Evolutionary conservation across 2,329 filamentous ascomycete genomes (phyloP).

Genomic region (Pyricularia grisea): DNA sequence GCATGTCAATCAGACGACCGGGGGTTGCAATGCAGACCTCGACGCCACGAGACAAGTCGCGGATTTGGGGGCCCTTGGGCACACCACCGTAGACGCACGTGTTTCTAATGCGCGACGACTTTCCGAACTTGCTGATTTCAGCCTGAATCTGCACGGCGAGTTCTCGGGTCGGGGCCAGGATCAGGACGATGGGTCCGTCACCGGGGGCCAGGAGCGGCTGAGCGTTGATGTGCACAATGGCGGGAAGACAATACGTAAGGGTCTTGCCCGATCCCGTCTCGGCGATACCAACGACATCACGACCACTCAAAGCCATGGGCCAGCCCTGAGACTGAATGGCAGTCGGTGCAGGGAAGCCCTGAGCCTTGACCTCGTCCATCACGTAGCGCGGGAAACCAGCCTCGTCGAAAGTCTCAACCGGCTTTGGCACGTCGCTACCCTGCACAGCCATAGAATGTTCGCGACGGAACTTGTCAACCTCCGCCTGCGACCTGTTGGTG

Average conservation of each 20-base stretch:
- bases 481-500: slow-evolving; percentile 59
- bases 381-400: slow-evolving; percentile 95
- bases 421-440: slow-evolving; percentile 76
- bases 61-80: slow-evolving; percentile 93
- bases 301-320: slow-evolving; percentile 97
- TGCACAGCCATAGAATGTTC: slow-evolving; percentile 77
- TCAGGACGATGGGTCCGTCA: slow-evolving; percentile 92
- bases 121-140: slow-evolving; percentile 97
- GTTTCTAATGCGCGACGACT: slow-evolving; percentile 95
- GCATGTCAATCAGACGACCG: slow-evolving; percentile 96
- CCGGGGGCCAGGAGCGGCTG: slow-evolving; percentile 92
- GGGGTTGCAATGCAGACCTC: slow-evolving; percentile 98
- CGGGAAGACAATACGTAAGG: slow-evolving; percentile 92
- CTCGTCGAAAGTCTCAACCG: slow-evolving; percentile 95
- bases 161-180: slow-evolving; percentile 94
- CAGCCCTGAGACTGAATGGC: slow-evolving; percentile 97
- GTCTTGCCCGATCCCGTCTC: slow-evolving; percentile 99
- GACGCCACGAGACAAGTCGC: slow-evolving; percentile 87
- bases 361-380: slow-evolving; percentile 96
- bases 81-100: slow-evolving; percentile 99
- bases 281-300: slow-evolving; percentile 97
- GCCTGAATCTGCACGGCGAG: slow-evolving; percentile 97
- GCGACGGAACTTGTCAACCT: slow-evolving; percentile 82
- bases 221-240: slow-evolving; percentile 99
- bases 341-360: slow-evolving; percentile 88